Percentiles rank a stretch among this genome's conserved stretches.
Conservation (phyloP, 805 yeast genomes). For the Suhomyces pyralidae region DNA sequence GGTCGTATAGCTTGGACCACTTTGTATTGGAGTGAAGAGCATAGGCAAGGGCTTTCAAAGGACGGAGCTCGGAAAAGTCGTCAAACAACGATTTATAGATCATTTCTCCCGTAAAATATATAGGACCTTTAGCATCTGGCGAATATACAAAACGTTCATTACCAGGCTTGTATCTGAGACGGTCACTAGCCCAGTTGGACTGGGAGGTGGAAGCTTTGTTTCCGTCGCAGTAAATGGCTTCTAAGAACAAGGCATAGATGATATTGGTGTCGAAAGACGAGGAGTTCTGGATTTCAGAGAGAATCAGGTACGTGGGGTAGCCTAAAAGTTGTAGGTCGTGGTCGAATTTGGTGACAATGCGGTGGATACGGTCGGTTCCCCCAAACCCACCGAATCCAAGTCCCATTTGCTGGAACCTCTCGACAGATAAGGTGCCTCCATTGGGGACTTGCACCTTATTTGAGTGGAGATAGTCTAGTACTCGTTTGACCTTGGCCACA, state of each 20-base stretch:
- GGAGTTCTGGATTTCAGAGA: constrained; percentile 29
- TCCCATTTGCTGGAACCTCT: constrained; percentile 55
- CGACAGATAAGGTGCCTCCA: constrained; percentile 48
- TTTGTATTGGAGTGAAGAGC: constrained; percentile 28
- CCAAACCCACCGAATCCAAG: constrained; percentile 49
- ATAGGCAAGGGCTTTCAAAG: constrained; percentile 40
- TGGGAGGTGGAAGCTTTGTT: constrained; percentile 12
- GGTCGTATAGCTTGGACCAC: constrained; percentile 41
- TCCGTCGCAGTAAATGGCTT: constrained; percentile 55
- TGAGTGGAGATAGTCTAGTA: constrained; percentile 31
- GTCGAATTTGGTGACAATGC: constrained; percentile 37
- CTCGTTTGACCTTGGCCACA: constrained; percentile 30
- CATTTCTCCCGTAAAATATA: constrained; percentile 56
- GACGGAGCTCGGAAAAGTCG: constrained; percentile 43
- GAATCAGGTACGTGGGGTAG: constrained; percentile 35
- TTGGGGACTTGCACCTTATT: constrained; percentile 42
- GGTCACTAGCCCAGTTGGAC: constrained; percentile 50
- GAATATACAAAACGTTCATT: constrained; percentile 24
- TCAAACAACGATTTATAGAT: constrained; percentile 50
- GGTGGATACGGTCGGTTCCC: constrained; percentile 49
- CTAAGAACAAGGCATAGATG: constrained; percentile 55
- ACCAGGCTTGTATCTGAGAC: constrained; percentile 26
- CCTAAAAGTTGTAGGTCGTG: constrained; percentile 37
- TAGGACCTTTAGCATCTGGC: constrained; percentile 7
- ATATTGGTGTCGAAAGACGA: constrained; percentile 52